These are phyloP conservation scores for Blastobotrys petasosporus DNA, from an alignment of 1,139 yeast genomes.

Conservation along the genomic window DNA sequence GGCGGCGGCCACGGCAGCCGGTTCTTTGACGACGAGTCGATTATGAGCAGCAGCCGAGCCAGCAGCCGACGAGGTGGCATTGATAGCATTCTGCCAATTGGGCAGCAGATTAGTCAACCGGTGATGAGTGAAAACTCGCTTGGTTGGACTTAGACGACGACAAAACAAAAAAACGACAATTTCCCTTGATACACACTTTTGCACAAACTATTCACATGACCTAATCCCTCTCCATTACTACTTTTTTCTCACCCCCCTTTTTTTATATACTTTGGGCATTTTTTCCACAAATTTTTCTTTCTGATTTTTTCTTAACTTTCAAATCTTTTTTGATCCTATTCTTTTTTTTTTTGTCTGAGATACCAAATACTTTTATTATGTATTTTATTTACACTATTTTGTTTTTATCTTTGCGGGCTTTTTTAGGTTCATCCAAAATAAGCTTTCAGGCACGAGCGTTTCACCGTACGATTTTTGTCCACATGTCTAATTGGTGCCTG, in stretches of 20 bases:
- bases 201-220: slow-evolving; percentile 4
- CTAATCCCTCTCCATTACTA: not conserved
- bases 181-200: not conserved
- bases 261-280: not conserved
- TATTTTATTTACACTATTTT: not conserved
- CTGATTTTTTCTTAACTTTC: not conserved
- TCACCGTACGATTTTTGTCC: too few relatives aligned
- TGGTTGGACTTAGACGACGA: slow-evolving; percentile 32
- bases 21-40: slow-evolving; percentile 12
- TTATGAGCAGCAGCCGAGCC: slow-evolving; percentile 15
- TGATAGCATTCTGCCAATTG: slow-evolving; percentile 23
- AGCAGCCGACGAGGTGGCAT: slow-evolving; percentile 16
- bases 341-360: not conserved
- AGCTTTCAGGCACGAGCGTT: too few relatives aligned
- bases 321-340: not conserved
- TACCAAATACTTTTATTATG: not conserved
- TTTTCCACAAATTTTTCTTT: not conserved
- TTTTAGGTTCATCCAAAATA: too few relatives aligned
- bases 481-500: too few relatives aligned
- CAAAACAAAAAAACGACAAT: not conserved
- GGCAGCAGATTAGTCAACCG: slow-evolving; percentile 35
- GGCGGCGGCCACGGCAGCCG: slow-evolving; percentile 9
- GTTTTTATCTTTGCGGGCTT: not conserved
- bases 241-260: not conserved
- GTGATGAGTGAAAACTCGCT: slow-evolving; percentile 38